These are phyloP conservation scores for Pyrus pyrifolia DNA, from an alignment of 306 rosid species.

Conservation along the genomic window DNA sequence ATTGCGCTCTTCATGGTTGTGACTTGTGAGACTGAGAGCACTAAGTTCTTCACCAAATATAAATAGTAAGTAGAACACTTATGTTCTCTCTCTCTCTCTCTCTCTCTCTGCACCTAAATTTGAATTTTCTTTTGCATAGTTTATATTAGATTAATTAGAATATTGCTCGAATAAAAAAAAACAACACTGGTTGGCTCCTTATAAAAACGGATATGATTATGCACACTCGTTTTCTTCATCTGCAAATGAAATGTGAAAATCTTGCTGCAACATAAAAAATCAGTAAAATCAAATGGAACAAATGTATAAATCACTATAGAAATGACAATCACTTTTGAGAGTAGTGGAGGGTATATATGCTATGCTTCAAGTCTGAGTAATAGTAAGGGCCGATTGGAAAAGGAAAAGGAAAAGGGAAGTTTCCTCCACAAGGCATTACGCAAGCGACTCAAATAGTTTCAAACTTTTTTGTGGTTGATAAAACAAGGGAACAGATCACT, in stretches of 20 bases:
- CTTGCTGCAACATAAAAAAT: background rate
- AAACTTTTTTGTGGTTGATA: background rate
- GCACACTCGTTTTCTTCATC: background rate
- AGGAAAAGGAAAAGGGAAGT: background rate
- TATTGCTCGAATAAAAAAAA: background rate
- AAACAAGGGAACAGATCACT: background rate
- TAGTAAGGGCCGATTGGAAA: background rate
- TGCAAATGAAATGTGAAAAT: too few species aligned
- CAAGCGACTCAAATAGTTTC: constrained; percentile 16
- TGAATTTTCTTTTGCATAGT: too few species aligned
- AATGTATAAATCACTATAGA: background rate
- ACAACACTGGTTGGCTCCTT: background rate
- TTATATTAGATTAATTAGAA: background rate
- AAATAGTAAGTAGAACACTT: background rate
- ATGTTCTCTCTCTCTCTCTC: too few species aligned
- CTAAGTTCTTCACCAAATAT: background rate
- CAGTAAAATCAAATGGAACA: background rate
- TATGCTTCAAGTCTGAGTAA: background rate
- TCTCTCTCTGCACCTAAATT: too few species aligned
- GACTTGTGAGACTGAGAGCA: background rate
- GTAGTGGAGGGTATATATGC: background rate
- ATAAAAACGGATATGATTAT: too few species aligned
- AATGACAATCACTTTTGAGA: background rate
- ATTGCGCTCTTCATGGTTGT: background rate
- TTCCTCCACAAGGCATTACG: constrained; percentile 22